phyloP scores from a whole-genome alignment of 2,329 filamentous ascomycete genomes.

The Raffaelea ambrosiae region DNA sequence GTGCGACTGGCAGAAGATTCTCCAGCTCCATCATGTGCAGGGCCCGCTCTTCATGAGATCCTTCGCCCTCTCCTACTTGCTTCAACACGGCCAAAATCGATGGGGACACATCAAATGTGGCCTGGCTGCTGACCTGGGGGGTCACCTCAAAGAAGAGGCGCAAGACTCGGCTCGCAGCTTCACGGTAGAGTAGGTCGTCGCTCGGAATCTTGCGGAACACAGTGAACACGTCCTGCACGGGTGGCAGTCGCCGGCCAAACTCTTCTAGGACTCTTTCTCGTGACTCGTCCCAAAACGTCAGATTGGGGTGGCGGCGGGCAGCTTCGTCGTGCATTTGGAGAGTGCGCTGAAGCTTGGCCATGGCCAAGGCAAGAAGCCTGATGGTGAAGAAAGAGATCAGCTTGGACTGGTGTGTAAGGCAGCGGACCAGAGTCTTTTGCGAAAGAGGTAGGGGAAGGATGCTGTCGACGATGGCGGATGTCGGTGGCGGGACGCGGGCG shows the following conservation, averaged over 20 bases:
- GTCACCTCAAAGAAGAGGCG: slow-evolving; percentile 78
- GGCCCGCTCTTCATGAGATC: slow-evolving; percentile 36
- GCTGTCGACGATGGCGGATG: slow-evolving; percentile 72
- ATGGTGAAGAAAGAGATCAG: slow-evolving; percentile 79
- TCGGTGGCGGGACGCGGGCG: slow-evolving; percentile 64
- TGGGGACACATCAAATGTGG: slow-evolving; percentile 81
- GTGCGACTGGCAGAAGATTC: slow-evolving; percentile 72
- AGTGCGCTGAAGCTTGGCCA: slow-evolving; percentile 66
- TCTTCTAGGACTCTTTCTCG: slow-evolving; percentile 59
- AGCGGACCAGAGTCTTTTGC: slow-evolving; percentile 70
- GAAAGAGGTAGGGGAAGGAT: slow-evolving; percentile 76
- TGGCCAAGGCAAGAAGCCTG: slow-evolving; percentile 66
- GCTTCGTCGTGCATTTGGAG: slow-evolving; percentile 51
- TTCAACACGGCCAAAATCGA: slow-evolving; percentile 62
- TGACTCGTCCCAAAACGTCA: slow-evolving; percentile 58
- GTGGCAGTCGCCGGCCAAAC: slow-evolving; percentile 70
- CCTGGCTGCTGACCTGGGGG: slow-evolving; percentile 69
- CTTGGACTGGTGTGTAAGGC: slow-evolving; percentile 67
- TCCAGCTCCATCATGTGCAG: slow-evolving; percentile 67
- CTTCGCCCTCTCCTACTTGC: slow-evolving; percentile 46
- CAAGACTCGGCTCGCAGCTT: slow-evolving; percentile 70
- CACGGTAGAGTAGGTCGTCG: slow-evolving; percentile 65
- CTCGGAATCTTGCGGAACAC: slow-evolving; percentile 62
- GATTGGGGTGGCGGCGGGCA: neutral
- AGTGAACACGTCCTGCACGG: slow-evolving; percentile 70